Base-by-base conservation (phyloP, 2,329 filamentous ascomycete species). In the Epichloe festucae region DNA sequence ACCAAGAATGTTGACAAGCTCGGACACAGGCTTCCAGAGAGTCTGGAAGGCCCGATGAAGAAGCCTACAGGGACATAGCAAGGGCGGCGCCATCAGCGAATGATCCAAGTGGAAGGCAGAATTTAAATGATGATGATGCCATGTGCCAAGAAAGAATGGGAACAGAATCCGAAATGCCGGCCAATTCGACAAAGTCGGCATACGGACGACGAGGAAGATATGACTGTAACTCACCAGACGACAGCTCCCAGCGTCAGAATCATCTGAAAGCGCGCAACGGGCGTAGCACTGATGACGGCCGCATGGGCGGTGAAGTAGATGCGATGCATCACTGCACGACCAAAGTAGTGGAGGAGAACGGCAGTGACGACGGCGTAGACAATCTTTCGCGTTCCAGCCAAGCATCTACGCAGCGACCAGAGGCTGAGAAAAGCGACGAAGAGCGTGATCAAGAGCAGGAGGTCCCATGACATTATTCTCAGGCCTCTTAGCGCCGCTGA, bases 1-100 rank as follows among this genome's bases (percentile, higher is more conserved):
- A 54, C 91, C 90, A 46, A 98, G 81, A 48, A 96, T 87, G 59
- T 84, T 84, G 61, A 97, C 90, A 46, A 98, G 80, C 57, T 95
- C 84, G 52, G 91, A 87, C 52, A 95, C 89, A 23, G 91, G 89
- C 61, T 91, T 95, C 70, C 87, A 85, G 50, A 96, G 76, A 39
- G 94, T 93, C 65, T 90, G 87, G 72, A 86, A 89, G 55, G 89
- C 87, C 64, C 93, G 84, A 66, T 87, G 85, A 54, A 89, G 75
- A 55, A 95, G 78, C 89, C 88, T 93, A 38, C 7, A 50, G 36
- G 46, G 35, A 49, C 10, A 42, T 23, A 15, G 23, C 10, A 43
- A 36, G 35, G 4, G 14, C 14, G 35, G 38, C n/a, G 3, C 23
- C 7, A 15, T 49, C 19, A 49, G 48, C 40, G 47, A 31, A 51